These are phyloP conservation scores for Tylopilus vinaceipallidus DNA, from an alignment of 768 basidiomycete genomes.

Conservation along the genomic window DNA sequence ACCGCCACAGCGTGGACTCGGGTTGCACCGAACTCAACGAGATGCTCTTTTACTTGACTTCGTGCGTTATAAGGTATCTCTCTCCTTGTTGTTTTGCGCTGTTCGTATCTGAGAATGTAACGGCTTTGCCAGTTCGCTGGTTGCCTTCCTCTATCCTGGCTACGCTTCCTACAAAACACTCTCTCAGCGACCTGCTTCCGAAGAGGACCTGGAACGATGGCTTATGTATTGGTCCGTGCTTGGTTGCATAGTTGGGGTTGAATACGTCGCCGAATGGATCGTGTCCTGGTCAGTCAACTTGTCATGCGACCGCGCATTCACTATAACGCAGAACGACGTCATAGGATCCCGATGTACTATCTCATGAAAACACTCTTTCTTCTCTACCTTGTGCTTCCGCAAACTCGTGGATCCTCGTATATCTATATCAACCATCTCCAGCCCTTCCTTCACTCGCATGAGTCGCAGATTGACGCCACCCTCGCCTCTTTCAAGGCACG, in stretches of 20 bases:
- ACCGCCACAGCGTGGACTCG: background rate
- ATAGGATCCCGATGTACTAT: constrained; percentile 89
- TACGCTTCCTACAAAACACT: constrained; percentile 97
- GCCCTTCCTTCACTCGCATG: constrained; percentile 81
- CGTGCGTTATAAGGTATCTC: constrained; percentile 39
- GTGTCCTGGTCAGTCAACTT: constrained; percentile 68
- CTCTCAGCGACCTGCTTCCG: constrained; percentile 80
- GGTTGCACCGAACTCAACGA: constrained; percentile 14
- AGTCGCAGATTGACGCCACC: constrained; percentile 79
- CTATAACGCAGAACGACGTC: constrained; percentile 10
- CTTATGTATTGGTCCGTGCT: constrained; percentile 97
- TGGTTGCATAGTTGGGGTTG: constrained; percentile 76
- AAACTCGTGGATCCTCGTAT: constrained; percentile 84
- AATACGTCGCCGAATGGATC: constrained; percentile 84
- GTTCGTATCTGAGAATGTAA: background rate
- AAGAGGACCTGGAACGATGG: constrained; percentile 88
- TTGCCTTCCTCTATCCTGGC: constrained; percentile 86
- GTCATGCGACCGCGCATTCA: constrained; percentile 7
- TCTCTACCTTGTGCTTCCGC: constrained; percentile 87
- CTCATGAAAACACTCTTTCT: constrained; percentile 79
- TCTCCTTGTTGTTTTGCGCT: constrained; percentile 27
- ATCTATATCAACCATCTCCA: constrained; percentile 78
- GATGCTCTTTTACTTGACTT: constrained; percentile 45
- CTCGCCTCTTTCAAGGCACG: constrained; percentile 63
- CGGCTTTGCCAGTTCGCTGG: constrained; percentile 48